Evolutionary conservation across 2,329 filamentous ascomycete species (phyloP).

Genomic region (Monosporascus ibericus): DNA sequence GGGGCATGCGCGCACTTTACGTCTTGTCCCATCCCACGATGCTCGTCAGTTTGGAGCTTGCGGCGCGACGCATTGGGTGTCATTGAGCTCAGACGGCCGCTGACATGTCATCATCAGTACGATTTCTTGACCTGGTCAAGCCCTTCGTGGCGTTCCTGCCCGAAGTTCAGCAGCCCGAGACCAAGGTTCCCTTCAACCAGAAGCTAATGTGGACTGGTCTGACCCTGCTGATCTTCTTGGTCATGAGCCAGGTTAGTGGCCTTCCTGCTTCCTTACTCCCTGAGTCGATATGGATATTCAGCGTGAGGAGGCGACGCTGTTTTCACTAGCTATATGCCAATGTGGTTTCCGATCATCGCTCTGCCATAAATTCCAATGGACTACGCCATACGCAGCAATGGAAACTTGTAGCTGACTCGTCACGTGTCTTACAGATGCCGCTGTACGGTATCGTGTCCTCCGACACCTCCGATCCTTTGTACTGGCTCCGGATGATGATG

Average conservation of each 20-base stretch:
- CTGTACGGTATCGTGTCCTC: constrained; percentile 99
- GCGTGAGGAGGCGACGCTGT: too few relatives aligned
- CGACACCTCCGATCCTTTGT: constrained; percentile 94
- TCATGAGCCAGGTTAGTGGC: constrained; percentile 69
- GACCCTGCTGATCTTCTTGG: constrained; percentile 96
- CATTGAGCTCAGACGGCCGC: constrained; percentile 12
- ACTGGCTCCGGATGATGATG: constrained; percentile 99
- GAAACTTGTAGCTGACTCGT: background rate
- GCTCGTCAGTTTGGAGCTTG: constrained; percentile 3
- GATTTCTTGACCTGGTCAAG: constrained; percentile 99
- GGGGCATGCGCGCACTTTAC: background rate
- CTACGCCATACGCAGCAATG: background rate
- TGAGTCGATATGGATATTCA: too few relatives aligned
- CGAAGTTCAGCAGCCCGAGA: constrained; percentile 97
- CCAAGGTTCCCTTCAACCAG: constrained; percentile 98
- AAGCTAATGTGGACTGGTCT: constrained; percentile 93
- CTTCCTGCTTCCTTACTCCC: background rate
- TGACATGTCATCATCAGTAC: constrained; percentile 54
- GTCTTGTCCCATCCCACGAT: constrained; percentile 1
- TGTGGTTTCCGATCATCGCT: background rate
- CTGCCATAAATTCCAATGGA: background rate
- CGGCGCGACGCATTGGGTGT: constrained; percentile 13
- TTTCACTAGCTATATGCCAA: too few relatives aligned
- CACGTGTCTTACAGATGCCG: constrained; percentile 62
- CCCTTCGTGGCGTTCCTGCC: constrained; percentile 99